These are phyloP conservation scores for Hypoxylon cercidicola DNA, from an alignment of 495 filamentous ascomycete genomes.

Conservation along the genomic window DNA sequence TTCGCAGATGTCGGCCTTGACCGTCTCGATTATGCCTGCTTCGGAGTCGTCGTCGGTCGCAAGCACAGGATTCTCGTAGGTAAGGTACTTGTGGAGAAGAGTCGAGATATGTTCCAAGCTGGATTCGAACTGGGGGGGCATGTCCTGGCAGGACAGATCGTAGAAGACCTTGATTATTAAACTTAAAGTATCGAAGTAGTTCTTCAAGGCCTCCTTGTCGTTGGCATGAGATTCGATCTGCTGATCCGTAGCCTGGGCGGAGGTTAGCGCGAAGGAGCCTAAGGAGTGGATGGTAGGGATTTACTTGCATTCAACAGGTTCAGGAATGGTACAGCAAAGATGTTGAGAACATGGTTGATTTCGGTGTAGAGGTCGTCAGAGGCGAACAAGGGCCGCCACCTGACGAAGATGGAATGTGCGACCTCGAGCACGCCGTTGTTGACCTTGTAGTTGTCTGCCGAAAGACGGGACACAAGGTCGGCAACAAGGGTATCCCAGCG, in stretches of 20 bases:
- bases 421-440: slow-evolving; percentile 97
- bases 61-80: slow-evolving; percentile 84
- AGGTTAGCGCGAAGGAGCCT: slow-evolving; percentile 31
- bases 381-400: slow-evolving; percentile 92
- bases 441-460: slow-evolving; percentile 75
- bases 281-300: slow-evolving; percentile 1
- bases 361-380: slow-evolving; percentile 92
- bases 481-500: slow-evolving; percentile 84
- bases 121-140: slow-evolving; percentile 92
- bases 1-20: slow-evolving; percentile 93
- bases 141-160: slow-evolving; percentile 95
- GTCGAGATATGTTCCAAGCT: slow-evolving; percentile 77
- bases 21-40: slow-evolving; percentile 80
- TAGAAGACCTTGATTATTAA: slow-evolving; percentile 90
- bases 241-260: slow-evolving; percentile 72
- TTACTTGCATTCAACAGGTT: slow-evolving; percentile 73
- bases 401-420: slow-evolving; percentile 96
- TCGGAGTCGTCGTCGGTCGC: slow-evolving; percentile 88
- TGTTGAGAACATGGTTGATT: slow-evolving; percentile 90
- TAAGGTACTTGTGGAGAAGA: slow-evolving; percentile 91
- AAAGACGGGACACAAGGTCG: slow-evolving; percentile 90
- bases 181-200: slow-evolving; percentile 83
- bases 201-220: slow-evolving; percentile 76
- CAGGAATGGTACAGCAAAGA: slow-evolving; percentile 84
- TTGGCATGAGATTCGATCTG: slow-evolving; percentile 78